Evolutionary conservation across 345 rosid genomes (phyloP), one percentile per base, ranked within the genome.

Genomic region (Camelina laxa): DNA sequence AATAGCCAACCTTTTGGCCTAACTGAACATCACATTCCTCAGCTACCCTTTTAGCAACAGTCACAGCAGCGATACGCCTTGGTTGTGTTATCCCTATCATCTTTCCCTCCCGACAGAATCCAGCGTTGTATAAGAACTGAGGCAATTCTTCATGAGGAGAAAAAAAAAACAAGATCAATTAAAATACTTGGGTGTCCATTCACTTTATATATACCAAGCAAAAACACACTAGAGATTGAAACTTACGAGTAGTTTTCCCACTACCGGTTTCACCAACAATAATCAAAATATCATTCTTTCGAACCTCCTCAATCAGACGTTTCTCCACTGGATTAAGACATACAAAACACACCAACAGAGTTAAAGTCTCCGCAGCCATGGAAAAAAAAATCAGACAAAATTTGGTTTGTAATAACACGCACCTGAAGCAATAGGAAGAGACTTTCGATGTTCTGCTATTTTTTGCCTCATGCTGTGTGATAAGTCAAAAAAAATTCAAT

Each of bases 241-340:
- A 74, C 89, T 80, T 75, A 94, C 98, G 98, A 38, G 98, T 94
- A 13, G 97, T 90, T 81, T 94, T 94, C 31, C 98, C 98, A 36
- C 98, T 91, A 22, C 98, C 98, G 20, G 98, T 94, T 83, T 91
- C 98, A 12, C 97, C 98, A 65, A 94, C 97, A n/a, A 94, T 80
- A 13, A 91, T 90, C 69, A 94, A 60, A 74, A 78, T 78, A 73
- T 87, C 85, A 62, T 91, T 81, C 4, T 76, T 81, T 21, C 71
- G 75, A 42, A 94, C 89, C 86, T 90, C 98, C 48, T 91, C 88
- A n/a, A 89, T 51, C 12, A 94, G 85, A 24, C 91, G 84, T 61
- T 64, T 84, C 87, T 87, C 91, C 71, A 88, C 98, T 91, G 60
- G 15, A 54, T 58, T 41, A 27, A 21, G 38, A 60, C n/a, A 62